Evolutionary conservation across 352 stramenopile genomes (phyloP), one percentile per base, ranked within the genome.

Genomic region (Globisporangium solare): DNA sequence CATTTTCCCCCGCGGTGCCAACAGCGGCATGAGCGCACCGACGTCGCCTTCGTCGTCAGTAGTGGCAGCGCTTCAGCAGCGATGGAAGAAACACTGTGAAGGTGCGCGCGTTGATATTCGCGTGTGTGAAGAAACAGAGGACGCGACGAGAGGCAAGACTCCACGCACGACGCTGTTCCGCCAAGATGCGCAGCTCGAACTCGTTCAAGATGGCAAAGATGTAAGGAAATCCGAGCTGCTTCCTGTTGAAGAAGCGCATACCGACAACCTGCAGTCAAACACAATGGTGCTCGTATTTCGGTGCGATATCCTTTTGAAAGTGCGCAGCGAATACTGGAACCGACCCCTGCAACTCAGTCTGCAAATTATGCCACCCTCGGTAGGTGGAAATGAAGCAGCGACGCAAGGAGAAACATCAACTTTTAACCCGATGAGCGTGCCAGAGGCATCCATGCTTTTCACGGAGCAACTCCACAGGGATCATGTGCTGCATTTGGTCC

Each of bases 311-410:
- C 78, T 84, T 42, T 51, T 89, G n/a, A 78, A 72, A 40, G 66
- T 88, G 51, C 76, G 70, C 47, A 77, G 72, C 40, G 76, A 89
- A 64, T 79, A 75, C 66, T 88, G 72, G 80, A 55, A 68, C 31
- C 76, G 72, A 18, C 54, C 76, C 12, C 64, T 91, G n/a, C 47
- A 73, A 48, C 58, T 91, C n/a, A 59, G 71, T 48, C 64, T 78
- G 51, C 73, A 73, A 42, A 60, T 89, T 39, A 83, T 68, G 11
- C 79, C 79, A 7, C 61, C 60, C 15, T 58, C 48, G 14, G 20
- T 35, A n/a, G 37, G 61, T 24, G 31, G 61, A 65, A 54, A 24
- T 22, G 54, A 35, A 22, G 45, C 37, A 49, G 13, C 32, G 51
- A n/a, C 57, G 31, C 17, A 13, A 21, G 37, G 3, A 47, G 41